Percentiles rank a stretch among this genome's conserved stretches.
Evolutionary conservation across 306 rosid genomes (phyloP).

Genomic region (Castanea mollissima): DNA sequence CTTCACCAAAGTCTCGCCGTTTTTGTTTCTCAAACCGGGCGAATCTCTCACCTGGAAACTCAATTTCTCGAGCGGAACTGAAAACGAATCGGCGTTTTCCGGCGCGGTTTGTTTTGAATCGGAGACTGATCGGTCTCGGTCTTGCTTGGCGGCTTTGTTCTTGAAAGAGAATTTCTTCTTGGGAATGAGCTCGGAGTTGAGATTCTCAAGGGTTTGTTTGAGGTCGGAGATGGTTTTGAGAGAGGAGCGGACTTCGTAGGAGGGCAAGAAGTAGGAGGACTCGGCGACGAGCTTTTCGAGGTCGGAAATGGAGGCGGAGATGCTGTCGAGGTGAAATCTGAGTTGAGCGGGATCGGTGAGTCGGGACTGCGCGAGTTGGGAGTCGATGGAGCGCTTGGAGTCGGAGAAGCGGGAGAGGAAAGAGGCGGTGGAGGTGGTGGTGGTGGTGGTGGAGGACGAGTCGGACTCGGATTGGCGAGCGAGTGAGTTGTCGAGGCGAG

Average conservation of each 20-base stretch:
- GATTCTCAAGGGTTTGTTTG: constrained; percentile 45
- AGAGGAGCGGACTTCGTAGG: constrained; percentile 73
- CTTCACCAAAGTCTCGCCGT: constrained; percentile 42
- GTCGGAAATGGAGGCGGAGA: constrained; percentile 66
- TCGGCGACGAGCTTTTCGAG: constrained; percentile 77
- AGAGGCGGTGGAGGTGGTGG: constrained; percentile 52
- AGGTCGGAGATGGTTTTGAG: constrained; percentile 64
- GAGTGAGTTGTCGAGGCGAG: constrained; percentile 41
- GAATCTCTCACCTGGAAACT: constrained; percentile 42
- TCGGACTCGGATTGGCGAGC: constrained; percentile 33
- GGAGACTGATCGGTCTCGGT: background rate
- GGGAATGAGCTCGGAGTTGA: constrained; percentile 51
- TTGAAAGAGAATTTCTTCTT: constrained; percentile 76
- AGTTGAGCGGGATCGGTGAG: constrained; percentile 24
- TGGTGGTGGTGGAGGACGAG: constrained; percentile 33
- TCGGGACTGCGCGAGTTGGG: constrained; percentile 42
- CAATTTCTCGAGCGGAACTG: constrained; percentile 5
- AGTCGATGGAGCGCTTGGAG: constrained; percentile 51
- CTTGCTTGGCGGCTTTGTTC: constrained; percentile 54
- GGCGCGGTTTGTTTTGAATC: constrained; percentile 8
- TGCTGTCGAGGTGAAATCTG: constrained; percentile 48
- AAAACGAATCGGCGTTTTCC: background rate
- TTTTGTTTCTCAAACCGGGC: constrained; percentile 57
- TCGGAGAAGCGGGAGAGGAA: constrained; percentile 57
- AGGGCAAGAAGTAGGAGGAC: constrained; percentile 71